Evolutionary conservation across 2,329 filamentous ascomycete species (phyloP).

Genomic region (Microsporum ferrugineum): DNA sequence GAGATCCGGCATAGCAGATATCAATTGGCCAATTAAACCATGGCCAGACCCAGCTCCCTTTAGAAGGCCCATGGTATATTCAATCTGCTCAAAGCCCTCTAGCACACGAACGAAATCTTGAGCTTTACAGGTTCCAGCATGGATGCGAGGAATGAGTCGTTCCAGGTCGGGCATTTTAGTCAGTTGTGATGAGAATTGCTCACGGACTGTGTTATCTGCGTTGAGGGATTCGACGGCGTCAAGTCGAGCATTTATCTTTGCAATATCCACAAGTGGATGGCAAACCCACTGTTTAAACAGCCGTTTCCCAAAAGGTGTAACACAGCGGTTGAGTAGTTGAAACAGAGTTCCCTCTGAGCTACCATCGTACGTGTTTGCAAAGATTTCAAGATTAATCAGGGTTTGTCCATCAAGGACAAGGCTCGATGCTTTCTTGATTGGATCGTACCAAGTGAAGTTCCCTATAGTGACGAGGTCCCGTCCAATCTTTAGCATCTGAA

Average conservation of each 20-base stretch:
- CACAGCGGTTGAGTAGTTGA: conserved; percentile 78
- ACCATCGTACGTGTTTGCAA: conserved; percentile 84
- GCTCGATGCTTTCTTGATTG: conserved; percentile 80
- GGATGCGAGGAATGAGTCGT: conserved; percentile 82
- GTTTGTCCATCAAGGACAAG: conserved; percentile 91
- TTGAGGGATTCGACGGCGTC: conserved; percentile 93
- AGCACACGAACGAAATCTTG: conserved; percentile 89
- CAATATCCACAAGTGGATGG: conserved; percentile 77
- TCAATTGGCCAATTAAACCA: conserved; percentile 71
- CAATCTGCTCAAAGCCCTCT: conserved; percentile 95
- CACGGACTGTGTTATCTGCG: conserved; percentile 64
- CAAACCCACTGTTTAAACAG: conserved; percentile 96
- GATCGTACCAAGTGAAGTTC: conserved; percentile 85
- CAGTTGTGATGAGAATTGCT: conserved; percentile 79
- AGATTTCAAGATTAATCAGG: conserved; percentile 94
- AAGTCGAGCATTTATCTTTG: conserved; percentile 81
- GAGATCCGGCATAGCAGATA: conserved; percentile 77
- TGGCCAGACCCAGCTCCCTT: conserved; percentile 62
- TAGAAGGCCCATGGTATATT: conserved; percentile 79
- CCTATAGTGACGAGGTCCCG: conserved; percentile 74
- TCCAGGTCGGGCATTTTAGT: conserved; percentile 90
- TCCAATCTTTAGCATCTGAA: conserved; percentile 79
- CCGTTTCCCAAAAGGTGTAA: conserved; percentile 93
- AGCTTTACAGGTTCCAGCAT: conserved; percentile 78
- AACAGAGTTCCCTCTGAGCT: conserved; percentile 79